Percentiles rank a stretch among this genome's conserved stretches.
These are phyloP conservation scores for Pythium guiyangense DNA, from an alignment of 352 stramenopile genomes.

Conservation along the genomic window DNA sequence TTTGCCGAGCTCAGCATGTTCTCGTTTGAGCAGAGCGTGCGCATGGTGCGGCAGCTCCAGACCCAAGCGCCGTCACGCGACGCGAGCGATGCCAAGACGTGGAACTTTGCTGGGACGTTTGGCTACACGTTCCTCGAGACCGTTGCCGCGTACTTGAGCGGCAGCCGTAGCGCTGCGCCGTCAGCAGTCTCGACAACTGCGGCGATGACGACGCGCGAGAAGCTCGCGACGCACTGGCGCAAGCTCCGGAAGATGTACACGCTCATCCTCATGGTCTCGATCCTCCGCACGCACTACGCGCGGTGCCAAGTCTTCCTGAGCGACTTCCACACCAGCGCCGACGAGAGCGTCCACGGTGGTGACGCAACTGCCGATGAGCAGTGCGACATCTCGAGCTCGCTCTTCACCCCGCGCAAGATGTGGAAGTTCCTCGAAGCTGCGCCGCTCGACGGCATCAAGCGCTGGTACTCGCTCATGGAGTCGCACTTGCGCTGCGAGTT, in stretches of 20 bases:
- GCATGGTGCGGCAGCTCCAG: constrained; percentile 47
- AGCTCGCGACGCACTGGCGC: constrained; percentile 25
- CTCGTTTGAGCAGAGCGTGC: constrained; percentile 57
- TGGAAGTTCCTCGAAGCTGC: constrained; percentile 60
- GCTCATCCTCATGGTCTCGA: constrained; percentile 75
- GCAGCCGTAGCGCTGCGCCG: background rate
- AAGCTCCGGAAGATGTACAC: constrained; percentile 84
- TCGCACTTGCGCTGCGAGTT: constrained; percentile 78
- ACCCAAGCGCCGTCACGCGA: constrained; percentile 2
- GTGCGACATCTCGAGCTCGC: constrained; percentile 62
- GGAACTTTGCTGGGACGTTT: constrained; percentile 39
- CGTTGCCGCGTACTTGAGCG: constrained; percentile 20
- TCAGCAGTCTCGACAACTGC: background rate
- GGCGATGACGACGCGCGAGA: constrained; percentile 1
- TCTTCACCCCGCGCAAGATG: constrained; percentile 78
- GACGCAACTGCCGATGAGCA: constrained; percentile 17
- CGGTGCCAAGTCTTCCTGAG: constrained; percentile 55
- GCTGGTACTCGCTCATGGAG: constrained; percentile 81
- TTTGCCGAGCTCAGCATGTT: constrained; percentile 46
- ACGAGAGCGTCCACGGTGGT: background rate
- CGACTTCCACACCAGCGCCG: constrained; percentile 17
- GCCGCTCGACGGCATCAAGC: constrained; percentile 66
- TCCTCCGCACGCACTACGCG: constrained; percentile 70
- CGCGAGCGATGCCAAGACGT: constrained; percentile 13
- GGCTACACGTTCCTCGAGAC: constrained; percentile 66